These are phyloP conservation scores for Luvunga scandens DNA, from an alignment of 345 rosid genomes.

Conservation along the genomic window DNA sequence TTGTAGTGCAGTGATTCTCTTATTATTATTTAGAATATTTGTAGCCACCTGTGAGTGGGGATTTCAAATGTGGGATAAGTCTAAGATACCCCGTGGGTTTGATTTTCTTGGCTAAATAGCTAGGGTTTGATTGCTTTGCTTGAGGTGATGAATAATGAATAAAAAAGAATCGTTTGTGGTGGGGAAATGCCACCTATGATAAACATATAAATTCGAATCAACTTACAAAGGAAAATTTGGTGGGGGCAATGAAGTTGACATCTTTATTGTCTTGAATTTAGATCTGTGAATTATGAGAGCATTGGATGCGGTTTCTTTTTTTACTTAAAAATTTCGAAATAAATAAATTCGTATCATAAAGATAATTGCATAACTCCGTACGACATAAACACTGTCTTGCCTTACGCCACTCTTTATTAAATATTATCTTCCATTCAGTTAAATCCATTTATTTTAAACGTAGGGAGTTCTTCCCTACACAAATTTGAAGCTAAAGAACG, in stretches of 20 bases:
- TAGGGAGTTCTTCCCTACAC: no score
- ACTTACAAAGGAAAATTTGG: not conserved
- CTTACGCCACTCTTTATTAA: not conserved
- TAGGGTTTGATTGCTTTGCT: slow-evolving; percentile 1
- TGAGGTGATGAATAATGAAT: slow-evolving; percentile 13
- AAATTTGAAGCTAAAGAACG: no score
- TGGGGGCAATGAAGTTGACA: slow-evolving; percentile 25
- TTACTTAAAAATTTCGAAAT: not conserved
- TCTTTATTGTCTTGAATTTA: slow-evolving; percentile 16
- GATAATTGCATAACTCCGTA: slow-evolving; percentile 11
- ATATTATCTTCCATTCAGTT: not conserved
- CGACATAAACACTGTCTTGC: slow-evolving; percentile 6
- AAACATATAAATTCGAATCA: not conserved
- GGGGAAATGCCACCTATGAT: slow-evolving; percentile 1
- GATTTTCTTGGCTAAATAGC: not conserved
- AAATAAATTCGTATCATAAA: not conserved
- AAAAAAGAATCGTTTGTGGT: slow-evolving; percentile 26
- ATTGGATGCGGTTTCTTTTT: slow-evolving; percentile 18
- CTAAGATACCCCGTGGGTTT: not conserved
- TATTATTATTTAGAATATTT: no score
- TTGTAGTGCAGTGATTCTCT: no score
- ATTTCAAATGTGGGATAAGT: not conserved
- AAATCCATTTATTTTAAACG: no score
- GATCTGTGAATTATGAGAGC: not conserved
- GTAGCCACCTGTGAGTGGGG: no score